A percentile compares a stretch with the other conserved stretches of the same genome.
These are phyloP conservation scores for Quercus phellos DNA, from an alignment of 331 rosid genomes.

Conservation along the genomic window DNA sequence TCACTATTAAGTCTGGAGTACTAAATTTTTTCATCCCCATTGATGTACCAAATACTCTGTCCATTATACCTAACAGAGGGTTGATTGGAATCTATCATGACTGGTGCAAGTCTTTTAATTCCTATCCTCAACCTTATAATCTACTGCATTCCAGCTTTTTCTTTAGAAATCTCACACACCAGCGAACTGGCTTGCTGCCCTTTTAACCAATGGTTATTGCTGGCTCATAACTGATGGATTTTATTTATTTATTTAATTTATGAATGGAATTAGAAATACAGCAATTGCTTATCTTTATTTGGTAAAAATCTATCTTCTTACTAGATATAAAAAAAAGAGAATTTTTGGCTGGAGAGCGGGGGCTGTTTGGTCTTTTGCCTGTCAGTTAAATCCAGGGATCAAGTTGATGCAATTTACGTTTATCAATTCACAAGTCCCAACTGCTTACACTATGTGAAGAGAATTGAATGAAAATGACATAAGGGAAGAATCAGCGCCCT, in stretches of 20 bases:
- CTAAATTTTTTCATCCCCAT: slow-evolving; percentile 46
- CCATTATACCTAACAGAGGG: slow-evolving; percentile 74
- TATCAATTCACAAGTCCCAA: too few relatives aligned
- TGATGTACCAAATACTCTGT: slow-evolving; percentile 60
- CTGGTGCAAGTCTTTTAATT: slow-evolving; percentile 86
- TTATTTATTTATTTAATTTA: background rate
- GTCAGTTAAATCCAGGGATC: too few relatives aligned
- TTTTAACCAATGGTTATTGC: background rate
- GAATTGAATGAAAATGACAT: too few relatives aligned
- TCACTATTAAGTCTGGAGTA: slow-evolving; percentile 1
- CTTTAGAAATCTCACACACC: slow-evolving; percentile 41
- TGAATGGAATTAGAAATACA: background rate
- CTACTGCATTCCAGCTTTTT: slow-evolving; percentile 76
- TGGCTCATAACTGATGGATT: background rate
- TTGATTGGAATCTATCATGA: slow-evolving; percentile 87
- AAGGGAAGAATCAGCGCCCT: too few relatives aligned
- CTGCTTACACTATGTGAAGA: too few relatives aligned
- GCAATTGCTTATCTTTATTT: background rate
- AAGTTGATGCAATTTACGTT: too few relatives aligned
- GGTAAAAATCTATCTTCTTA: background rate
- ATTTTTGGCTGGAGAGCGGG: too few relatives aligned
- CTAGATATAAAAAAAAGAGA: too few relatives aligned
- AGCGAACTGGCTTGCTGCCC: background rate
- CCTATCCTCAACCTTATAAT: slow-evolving; percentile 88
- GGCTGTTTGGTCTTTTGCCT: too few relatives aligned